A percentile compares a stretch with the other conserved stretches of the same genome.
Conservation (phyloP, 2,329 filamentous ascomycete species). For the Stylonectria norvegica region DNA sequence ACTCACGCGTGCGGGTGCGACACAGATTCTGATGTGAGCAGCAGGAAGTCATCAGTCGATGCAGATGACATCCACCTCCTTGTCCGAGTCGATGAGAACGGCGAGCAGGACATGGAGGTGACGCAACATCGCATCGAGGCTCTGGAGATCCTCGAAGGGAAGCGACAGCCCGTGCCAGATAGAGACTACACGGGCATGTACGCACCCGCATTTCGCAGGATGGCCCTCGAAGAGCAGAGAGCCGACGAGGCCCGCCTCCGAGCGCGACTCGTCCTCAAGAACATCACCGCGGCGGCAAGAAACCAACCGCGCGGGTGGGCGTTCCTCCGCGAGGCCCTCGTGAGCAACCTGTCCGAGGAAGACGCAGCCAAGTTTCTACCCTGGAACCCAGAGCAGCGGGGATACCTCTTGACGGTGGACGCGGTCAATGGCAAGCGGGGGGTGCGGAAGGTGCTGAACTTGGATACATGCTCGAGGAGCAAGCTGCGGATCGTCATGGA, state of each 20-base stretch:
- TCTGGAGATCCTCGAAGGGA: conserved; percentile 6
- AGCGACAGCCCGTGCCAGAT: background rate
- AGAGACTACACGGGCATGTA: background rate
- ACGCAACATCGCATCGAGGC: conserved; percentile 1
- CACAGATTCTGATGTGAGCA: too few species aligned
- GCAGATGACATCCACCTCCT: too few species aligned
- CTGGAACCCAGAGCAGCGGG: conserved; percentile 9
- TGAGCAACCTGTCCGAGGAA: background rate
- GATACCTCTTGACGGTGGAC: conserved; percentile 8
- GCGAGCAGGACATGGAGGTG: background rate
- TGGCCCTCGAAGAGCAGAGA: background rate
- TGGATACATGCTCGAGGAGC: conserved; percentile 11
- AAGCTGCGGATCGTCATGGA: conserved; percentile 15
- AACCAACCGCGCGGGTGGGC: conserved; percentile 10
- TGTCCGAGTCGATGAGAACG: too few species aligned
- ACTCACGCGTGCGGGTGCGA: too few species aligned
- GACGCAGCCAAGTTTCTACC: conserved; percentile 2
- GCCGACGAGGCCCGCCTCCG: background rate
- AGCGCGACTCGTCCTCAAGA: background rate
- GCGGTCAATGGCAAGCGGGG: background rate
- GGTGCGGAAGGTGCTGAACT: conserved; percentile 1
- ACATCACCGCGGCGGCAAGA: background rate
- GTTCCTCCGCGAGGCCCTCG: conserved; percentile 11
- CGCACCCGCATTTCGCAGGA: background rate
- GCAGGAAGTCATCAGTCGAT: too few species aligned